Evolutionary conservation across 768 basidiomycete genomes (phyloP), one percentile per base, ranked within the genome.

Genomic region (Phanerochaete carnosa): DNA sequence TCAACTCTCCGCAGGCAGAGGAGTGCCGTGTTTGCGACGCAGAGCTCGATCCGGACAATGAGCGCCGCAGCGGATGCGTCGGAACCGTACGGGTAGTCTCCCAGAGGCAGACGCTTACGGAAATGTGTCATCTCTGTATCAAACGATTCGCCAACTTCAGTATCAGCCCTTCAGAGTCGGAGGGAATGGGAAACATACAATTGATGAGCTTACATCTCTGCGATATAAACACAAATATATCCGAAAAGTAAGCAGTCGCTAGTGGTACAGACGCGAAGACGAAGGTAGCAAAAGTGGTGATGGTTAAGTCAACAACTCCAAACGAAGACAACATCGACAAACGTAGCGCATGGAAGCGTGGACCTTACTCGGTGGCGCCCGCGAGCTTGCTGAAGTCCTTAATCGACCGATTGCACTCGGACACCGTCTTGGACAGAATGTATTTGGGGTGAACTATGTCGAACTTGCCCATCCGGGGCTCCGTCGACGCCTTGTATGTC

Each of bases 401-500:
- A 64, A 84, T 68, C 46, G 84, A 86, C 35, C 82, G 78, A 43
- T 80, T 81, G 2, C 80, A 78, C 54, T 89, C 86, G 30, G 82
- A 85, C 60, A 79, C 80, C 35, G 79, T 77, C 59, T 84, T 83
- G 9, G 82, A 79, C 50, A 80, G 71, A 15, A 78, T 73, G 51
- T 45, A 58, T 55, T 84, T 83, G n/a, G 72, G 76, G 50, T 73
- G 73, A 39, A 74, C 78, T 79, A 87, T 87, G 67, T 90, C 90
- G 66, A 86, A 93, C 63, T 81, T 87, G 19, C 83, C 87, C 19
- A 89, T 87, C 6, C 79, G 88, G 0, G 83, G 79, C 43, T 88
- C 85, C 13, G 79, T 79, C 1, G 84, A 85, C 6, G 91, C 92
- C 65, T 79, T 83, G 74, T 98, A 97, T 55, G 94, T 91, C 71